Evolutionary conservation across 2,329 filamentous ascomycete genomes (phyloP), one percentile per base, ranked within the genome.

Genomic region (Cytospora chrysosperma): DNA sequence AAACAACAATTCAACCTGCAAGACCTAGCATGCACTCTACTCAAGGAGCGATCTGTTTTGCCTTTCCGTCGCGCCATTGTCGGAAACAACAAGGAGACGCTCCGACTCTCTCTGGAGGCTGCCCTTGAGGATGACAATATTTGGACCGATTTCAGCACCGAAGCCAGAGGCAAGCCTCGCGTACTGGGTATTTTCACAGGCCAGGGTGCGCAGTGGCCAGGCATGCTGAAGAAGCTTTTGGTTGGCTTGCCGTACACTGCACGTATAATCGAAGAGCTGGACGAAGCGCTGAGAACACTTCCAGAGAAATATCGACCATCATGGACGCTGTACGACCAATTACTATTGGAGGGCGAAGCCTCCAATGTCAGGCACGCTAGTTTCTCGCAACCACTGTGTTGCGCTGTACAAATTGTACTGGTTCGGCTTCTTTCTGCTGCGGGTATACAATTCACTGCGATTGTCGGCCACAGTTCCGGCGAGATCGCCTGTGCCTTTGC

Each of bases 351-450:
- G 15, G 60, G 65, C 34, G 47, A 59, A 17, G 52, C 56, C 17
- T 47, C 51, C 4, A 7, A n/a, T n/a, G n/a, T n/a, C n/a, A n/a
- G n/a, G n/a, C n/a, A n/a, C n/a, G n/a, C n/a, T n/a, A n/a, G n/a
- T n/a, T n/a, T 65, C 6, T 53, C 47, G 6, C 61, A 65, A 54
- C 67, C 68, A 0, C n/a, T 76, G 0, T 79, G 75, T 58, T 78
- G 77, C 1, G 76, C 75, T 0, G 27, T 80, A 0, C 78, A 80
- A 62, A 69, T 80, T 2, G 67, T 70, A 2, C 67, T 77, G 0
- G 71, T 79, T 0, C 72, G 77, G 15, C 55, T 77, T 0, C 67
- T 79, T 1, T 34, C 17, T 2, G 49, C 32, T 0, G 68, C 67
- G 0, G 67, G 68, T 0, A 47, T 75, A 5, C 12, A 52, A 9